Evolutionary conservation across 1,284 basidiomycete genomes (phyloP), one percentile per base, ranked within the genome.

Genomic region (Cutaneotrichosporon mucoides): DNA sequence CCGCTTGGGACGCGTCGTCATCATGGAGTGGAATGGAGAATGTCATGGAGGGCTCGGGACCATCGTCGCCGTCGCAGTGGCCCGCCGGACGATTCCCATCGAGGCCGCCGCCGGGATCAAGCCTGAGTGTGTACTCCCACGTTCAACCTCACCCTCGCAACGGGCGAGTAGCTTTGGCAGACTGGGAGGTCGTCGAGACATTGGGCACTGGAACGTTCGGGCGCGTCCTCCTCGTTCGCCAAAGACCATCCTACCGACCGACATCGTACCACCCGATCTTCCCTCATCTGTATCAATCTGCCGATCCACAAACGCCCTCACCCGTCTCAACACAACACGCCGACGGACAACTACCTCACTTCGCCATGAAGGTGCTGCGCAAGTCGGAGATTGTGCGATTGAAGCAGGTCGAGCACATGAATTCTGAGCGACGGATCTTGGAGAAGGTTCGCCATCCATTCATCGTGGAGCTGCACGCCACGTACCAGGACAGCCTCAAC

Each of bases 371-470:
- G 72, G 81, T 83, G 6, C 68, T 84, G 41, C 72, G 76, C 42
- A 83, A 84, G 68, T 70, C 73, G 5, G 81, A 83, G 61, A 77
- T 83, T 56, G 81, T 83, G 36, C 73, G 79, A 33, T 67, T 83
- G 38, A 81, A 82, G 63, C 83, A 84, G 66, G 80, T 84, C 41
- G 81, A 83, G 67, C 83, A 84, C 64, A 81, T 82, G 71, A 83
- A 82, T 66, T 81, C 79, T 37, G 83, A 84, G 64, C 75, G 81
- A 16, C 73, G 71, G 52, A 82, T 83, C 55, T 74, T 84, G 46
- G 80, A 80, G 13, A 73, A 79, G 15, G 78, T 84, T 6, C 75
- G 80, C 35, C 82, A 84, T 70, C 82, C 82, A 5, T 84, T 84
- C 72, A 76, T 84, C 52, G 82, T 84, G 61, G 83, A 84, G 64